Percentiles rank a stretch among this genome's conserved stretches.
Evolutionary conservation across 331 rosid genomes (phyloP).

Genomic region (Malus hybrid): DNA sequence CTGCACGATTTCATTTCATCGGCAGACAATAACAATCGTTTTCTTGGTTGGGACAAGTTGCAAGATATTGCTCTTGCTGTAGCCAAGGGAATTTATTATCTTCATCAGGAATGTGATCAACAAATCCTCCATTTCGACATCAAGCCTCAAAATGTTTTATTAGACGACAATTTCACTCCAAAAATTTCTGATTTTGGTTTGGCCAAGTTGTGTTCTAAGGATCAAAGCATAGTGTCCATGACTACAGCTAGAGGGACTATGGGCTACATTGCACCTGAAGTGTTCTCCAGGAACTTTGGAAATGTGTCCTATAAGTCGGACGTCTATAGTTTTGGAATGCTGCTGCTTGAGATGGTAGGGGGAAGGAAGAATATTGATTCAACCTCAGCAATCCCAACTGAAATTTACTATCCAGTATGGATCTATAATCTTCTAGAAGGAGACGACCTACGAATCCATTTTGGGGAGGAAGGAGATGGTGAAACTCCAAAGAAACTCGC

Average conservation of each 20-base stretch:
- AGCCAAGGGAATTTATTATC: slow-evolving; percentile 6
- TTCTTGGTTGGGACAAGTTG: slow-evolving; percentile 7
- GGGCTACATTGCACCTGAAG: slow-evolving; percentile 14
- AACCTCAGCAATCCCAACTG: background rate
- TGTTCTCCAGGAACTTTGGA: slow-evolving; percentile 7
- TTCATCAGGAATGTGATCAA: slow-evolving; percentile 1
- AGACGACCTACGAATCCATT: too few relatives aligned
- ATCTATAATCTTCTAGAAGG: background rate
- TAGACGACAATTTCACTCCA: background rate
- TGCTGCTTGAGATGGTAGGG: background rate
- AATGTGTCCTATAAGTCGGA: slow-evolving; percentile 7
- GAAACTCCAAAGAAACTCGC: too few relatives aligned
- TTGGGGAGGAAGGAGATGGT: too few relatives aligned
- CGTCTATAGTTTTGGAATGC: slow-evolving; percentile 7
- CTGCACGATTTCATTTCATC: slow-evolving; percentile 1
- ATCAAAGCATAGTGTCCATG: slow-evolving; percentile 11
- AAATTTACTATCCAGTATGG: slow-evolving; percentile 3
- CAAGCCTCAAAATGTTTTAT: background rate
- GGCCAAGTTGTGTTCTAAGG: slow-evolving; percentile 12
- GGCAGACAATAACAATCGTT: background rate
- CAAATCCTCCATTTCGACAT: slow-evolving; percentile 3
- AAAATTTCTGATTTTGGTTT: slow-evolving; percentile 11
- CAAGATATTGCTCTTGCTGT: background rate
- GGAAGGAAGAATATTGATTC: background rate
- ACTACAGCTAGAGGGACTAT: slow-evolving; percentile 6